phyloP scores from a whole-genome alignment of 2,329 filamentous ascomycete species.

The Rhinocladiella similis region DNA sequence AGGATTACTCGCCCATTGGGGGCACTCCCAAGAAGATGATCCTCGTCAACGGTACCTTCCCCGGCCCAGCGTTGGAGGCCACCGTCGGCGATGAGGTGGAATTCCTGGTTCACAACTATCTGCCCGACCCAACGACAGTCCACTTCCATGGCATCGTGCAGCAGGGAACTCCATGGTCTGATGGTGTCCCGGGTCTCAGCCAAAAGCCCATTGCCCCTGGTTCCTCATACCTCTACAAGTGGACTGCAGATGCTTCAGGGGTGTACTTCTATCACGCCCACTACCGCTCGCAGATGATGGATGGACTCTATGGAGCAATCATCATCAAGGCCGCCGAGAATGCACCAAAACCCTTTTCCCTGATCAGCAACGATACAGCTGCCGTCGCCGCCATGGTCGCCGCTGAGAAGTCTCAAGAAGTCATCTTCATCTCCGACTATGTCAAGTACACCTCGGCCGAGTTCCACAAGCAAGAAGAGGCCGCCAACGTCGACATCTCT shows the following conservation, averaged over 20 bases:
- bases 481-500: constrained; percentile 42
- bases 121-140: constrained; percentile 64
- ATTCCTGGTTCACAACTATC: constrained; percentile 68
- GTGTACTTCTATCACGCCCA: constrained; percentile 71
- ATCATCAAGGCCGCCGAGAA: constrained; percentile 52
- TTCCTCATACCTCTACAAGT: constrained; percentile 63
- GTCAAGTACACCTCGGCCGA: constrained; percentile 55
- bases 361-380: constrained; percentile 48
- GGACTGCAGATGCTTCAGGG: constrained; percentile 50
- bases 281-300: constrained; percentile 63
- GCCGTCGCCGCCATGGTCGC: constrained; percentile 47
- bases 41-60: constrained; percentile 74
- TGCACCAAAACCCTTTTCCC: constrained; percentile 48
- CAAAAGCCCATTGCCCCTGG: constrained; percentile 68
- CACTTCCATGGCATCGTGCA: constrained; percentile 81
- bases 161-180: constrained; percentile 73
- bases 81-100: constrained; percentile 72
- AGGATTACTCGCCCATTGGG: constrained; percentile 37
- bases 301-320: constrained; percentile 67
- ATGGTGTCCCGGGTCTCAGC: constrained; percentile 67
- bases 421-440: constrained; percentile 59
- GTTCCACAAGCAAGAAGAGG: constrained; percentile 34
- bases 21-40: constrained; percentile 57
- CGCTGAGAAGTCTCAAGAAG: constrained; percentile 51
- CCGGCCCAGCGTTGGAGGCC: constrained; percentile 69